Conservation (phyloP, 1,139 yeast genomes). For the Nakaseomyces kungkrabaensis region DNA sequence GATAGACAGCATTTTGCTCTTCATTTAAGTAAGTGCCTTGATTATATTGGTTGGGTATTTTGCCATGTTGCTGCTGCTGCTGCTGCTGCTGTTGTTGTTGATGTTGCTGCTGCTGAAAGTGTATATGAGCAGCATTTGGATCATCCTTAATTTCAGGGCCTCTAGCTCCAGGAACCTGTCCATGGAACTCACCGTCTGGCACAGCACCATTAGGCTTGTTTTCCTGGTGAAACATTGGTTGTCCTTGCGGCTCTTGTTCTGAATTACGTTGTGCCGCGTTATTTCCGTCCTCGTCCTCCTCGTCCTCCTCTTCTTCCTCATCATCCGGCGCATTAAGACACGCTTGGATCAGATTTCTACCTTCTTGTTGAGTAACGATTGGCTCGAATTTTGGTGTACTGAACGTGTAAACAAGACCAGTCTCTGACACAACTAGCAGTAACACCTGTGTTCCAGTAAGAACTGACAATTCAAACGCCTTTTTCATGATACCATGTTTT, state of each 20-base stretch:
- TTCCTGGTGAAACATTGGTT: background rate
- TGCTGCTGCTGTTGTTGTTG: constrained; percentile 18
- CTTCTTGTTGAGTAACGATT: constrained; percentile 91
- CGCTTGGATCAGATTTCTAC: constrained; percentile 92
- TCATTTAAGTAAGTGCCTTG: constrained; percentile 36
- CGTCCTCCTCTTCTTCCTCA: constrained; percentile 43
- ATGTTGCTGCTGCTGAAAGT: constrained; percentile 12
- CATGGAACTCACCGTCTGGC: background rate
- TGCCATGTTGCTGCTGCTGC: constrained; percentile 26
- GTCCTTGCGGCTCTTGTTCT: constrained; percentile 3
- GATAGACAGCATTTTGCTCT: constrained; percentile 45
- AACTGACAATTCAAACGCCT: constrained; percentile 91
- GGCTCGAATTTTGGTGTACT: constrained; percentile 98
- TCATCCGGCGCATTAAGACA: constrained; percentile 87
- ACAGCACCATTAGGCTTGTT: constrained; percentile 19
- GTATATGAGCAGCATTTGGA: constrained; percentile 3
- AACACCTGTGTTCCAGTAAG: constrained; percentile 95
- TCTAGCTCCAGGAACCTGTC: background rate
- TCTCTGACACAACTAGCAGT: constrained; percentile 87
- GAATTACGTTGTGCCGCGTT: constrained; percentile 7
- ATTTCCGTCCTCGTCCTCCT: constrained; percentile 46
- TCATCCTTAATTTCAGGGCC: background rate
- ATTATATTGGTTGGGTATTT: constrained; percentile 25
- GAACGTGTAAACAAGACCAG: constrained; percentile 96
- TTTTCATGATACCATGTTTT: constrained; percentile 98